phyloP scores from a whole-genome alignment of 495 filamentous ascomycete genomes.

The Penicillium psychrofluorescens region DNA sequence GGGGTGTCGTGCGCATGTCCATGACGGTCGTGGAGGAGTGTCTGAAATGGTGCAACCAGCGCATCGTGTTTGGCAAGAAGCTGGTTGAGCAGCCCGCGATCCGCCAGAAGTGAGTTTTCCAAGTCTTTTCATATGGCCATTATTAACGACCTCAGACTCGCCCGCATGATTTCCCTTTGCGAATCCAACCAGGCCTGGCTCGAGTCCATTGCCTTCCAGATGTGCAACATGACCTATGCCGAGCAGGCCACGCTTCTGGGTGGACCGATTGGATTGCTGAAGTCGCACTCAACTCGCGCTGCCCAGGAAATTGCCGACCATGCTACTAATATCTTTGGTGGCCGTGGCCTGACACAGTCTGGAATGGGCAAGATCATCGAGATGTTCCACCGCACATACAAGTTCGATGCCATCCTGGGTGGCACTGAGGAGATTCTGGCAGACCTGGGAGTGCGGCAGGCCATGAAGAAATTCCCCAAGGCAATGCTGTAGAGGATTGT shows the following conservation, averaged over 20 bases:
- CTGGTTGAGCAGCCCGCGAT: constrained; percentile 82
- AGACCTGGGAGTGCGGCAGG: constrained; percentile 76
- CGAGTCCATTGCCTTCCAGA: constrained; percentile 77
- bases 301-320: constrained; percentile 79
- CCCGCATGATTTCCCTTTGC: constrained; percentile 77
- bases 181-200: constrained; percentile 84
- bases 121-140: neutral
- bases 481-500: constrained; percentile 55
- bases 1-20: constrained; percentile 55
- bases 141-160: constrained; percentile 39
- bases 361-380: constrained; percentile 80
- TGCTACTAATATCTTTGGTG: constrained; percentile 81
- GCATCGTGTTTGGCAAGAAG: constrained; percentile 77
- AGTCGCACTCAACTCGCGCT: constrained; percentile 66
- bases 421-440: constrained; percentile 80
- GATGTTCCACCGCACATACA: constrained; percentile 77
- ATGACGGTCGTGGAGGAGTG: constrained; percentile 75
- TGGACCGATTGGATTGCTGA: constrained; percentile 77
- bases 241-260: constrained; percentile 70
- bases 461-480: constrained; percentile 76
- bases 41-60: constrained; percentile 84
- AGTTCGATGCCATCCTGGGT: constrained; percentile 83
- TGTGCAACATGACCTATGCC: constrained; percentile 77
- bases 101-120: constrained; percentile 57
- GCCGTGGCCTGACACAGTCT: constrained; percentile 68